Base-by-base conservation (phyloP, 805 yeast genomes). In the Kazachstania africana region DNA sequence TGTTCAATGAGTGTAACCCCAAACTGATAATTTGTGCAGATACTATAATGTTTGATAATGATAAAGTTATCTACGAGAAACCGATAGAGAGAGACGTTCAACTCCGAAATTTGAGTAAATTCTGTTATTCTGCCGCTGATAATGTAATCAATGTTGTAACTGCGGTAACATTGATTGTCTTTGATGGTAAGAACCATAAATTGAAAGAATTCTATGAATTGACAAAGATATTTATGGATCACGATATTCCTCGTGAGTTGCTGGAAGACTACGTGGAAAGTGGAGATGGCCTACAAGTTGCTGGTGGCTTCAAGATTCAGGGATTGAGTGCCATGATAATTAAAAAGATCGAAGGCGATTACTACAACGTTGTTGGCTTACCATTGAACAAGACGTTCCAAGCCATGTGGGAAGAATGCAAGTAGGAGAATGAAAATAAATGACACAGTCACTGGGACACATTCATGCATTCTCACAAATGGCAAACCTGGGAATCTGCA, bases 281-380 rank as follows among this genome's bases (percentile, higher is more conserved):
- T 2, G 77, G 68, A 15, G 96, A 88, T 50, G 97, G 91, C 1
- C 34, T 64, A 6, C 67, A 68, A 29, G 96, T 82, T 1, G 95
- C 97, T 2, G 98, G 96, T 5, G 98, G 98, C 1, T 87, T 82
- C 59, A 75, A 75, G 44, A 75, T 79, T 36, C 97, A 88, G 55
- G 81, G 77, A 0, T 50, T 53, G 8, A 91, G 93, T 2, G 74
- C 79, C 1, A 47, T 76, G 23, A 57, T 88, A 39, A 71, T 91
- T 40, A 55, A 63, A 14, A 55, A 58, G 12, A 67, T 85, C 9
- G 63, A 65, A 1, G 98, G 98, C 0, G 97, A 88, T 50, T 82
- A 70, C 48, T 74, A 67, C 55, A 88, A 84, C 50, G 80, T 83
- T 10, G 88, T 88, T 3, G 98, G 98, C 0, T 59, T 88, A 34